Conservation (phyloP, 257 asterid genomes). For the Solanum dulcamara region DNA sequence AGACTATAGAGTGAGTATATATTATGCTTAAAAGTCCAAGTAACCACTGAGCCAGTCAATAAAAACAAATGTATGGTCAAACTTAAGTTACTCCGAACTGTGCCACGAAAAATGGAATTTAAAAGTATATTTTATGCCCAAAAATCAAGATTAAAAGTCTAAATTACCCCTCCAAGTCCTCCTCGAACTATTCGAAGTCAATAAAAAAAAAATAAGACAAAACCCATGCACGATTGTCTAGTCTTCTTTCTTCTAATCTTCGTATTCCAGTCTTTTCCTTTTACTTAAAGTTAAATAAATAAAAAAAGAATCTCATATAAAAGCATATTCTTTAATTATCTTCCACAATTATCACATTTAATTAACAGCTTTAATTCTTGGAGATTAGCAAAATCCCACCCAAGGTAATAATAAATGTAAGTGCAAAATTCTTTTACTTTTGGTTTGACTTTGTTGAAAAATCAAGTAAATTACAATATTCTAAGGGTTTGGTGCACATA, state of each 20-base stretch:
- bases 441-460: neutral
- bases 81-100: too few relatives aligned
- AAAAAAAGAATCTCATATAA: neutral
- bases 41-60: too few relatives aligned
- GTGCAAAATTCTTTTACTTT: neutral
- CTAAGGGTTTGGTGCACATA: neutral
- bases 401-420: neutral
- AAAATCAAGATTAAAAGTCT: neutral
- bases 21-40: too few relatives aligned
- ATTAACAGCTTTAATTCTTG: neutral
- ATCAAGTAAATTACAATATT: neutral
- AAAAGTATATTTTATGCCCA: neutral
- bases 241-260: neutral
- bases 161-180: neutral
- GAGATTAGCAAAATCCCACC: neutral
- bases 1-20: too few relatives aligned
- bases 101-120: too few relatives aligned
- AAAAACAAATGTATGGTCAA: too few relatives aligned
- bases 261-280: neutral
- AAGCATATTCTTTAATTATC: neutral
- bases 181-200: neutral
- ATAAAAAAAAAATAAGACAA: neutral
- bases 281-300: neutral
- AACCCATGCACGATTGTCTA: neutral
- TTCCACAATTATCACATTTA: neutral